A percentile compares a stretch with the other conserved stretches of the same genome.
phyloP scores from a whole-genome alignment of 2,329 filamentous ascomycete genomes.

The Dactylonectria estremocensis region DNA sequence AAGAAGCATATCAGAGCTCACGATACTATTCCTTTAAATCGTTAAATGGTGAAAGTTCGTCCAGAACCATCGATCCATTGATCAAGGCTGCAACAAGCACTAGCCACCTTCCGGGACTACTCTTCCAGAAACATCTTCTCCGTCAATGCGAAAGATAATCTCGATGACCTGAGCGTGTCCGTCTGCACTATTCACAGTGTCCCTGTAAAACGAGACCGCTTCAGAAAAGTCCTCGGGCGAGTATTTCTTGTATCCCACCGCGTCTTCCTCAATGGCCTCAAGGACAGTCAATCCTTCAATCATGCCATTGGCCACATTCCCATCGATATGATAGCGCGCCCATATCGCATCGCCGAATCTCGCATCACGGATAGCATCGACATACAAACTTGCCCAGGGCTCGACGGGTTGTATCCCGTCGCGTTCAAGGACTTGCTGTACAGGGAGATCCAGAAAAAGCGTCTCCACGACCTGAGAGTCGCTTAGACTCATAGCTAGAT shows the following conservation, averaged over 20 bases:
- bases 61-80: too few species aligned
- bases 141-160: neutral
- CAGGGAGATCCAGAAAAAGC: conserved; percentile 17
- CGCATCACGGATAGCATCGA: too few species aligned
- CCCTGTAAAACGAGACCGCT: conserved; percentile 8
- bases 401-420: conserved; percentile 50
- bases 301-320: conserved; percentile 4
- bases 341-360: conserved; percentile 27
- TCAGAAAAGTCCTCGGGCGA: conserved; percentile 5
- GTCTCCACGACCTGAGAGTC: conserved; percentile 4
- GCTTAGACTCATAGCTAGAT: neutral
- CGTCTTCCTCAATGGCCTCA: conserved; percentile 15
- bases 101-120: too few species aligned
- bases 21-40: too few species aligned
- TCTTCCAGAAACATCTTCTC: too few species aligned
- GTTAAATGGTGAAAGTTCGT: too few species aligned
- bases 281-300: conserved; percentile 9
- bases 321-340: conserved; percentile 13
- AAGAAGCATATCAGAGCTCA: too few species aligned
- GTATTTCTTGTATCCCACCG: conserved; percentile 35
- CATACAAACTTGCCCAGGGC: conserved; percentile 39
- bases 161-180: conserved; percentile 17
- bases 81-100: too few species aligned
- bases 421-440: conserved; percentile 12
- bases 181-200: neutral